Percentiles rank a stretch among this genome's conserved stretches.
Evolutionary conservation across 306 rosid genomes (phyloP).

Genomic region (barrel medic (Medicago truncatula)): MtrunA17r5.0-ANR NC_053048.1:26483001-26483500

Average conservation of each 20-base stretch:
- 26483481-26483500: not conserved
- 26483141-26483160: not conserved
- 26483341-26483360: conserved; percentile 32
- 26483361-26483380: conserved; percentile 51
- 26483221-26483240: not conserved
- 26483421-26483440: conserved; percentile 29
- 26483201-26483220: not conserved
- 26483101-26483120: not conserved
- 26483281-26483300: conserved; percentile 33
- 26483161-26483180: conserved; percentile 12
- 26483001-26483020: too few relatives aligned
- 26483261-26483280: conserved; percentile 39
- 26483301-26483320: conserved; percentile 44
- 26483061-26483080: not conserved
- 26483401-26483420: not conserved
- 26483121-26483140: not conserved
- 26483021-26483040: not conserved
- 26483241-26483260: conserved; percentile 8
- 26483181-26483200: not conserved
- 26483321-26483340: conserved; percentile 37
- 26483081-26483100: not conserved
- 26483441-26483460: conserved; percentile 11
- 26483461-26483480: conserved; percentile 46
- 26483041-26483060: not conserved
- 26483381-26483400: conserved; percentile 43